Conservation (phyloP, 768 basidiomycete genomes). For the Chlorophyllum brunneum region DNA sequence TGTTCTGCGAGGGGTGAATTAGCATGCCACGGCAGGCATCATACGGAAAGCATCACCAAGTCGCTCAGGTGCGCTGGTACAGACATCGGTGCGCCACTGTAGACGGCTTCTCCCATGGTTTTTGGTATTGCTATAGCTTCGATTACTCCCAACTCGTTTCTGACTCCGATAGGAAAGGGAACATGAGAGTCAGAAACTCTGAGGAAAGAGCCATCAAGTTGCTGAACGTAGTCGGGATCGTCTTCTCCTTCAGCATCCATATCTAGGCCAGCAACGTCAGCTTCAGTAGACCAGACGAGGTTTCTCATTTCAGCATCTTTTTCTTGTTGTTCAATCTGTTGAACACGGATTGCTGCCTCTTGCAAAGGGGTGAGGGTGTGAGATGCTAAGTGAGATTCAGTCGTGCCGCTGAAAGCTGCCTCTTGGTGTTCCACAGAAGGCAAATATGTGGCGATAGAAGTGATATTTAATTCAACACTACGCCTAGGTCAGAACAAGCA, state of each 20-base stretch:
- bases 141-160: slow-evolving; percentile 53
- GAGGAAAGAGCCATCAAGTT: slow-evolving; percentile 33
- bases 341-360: slow-evolving; percentile 47
- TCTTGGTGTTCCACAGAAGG: slow-evolving; percentile 62
- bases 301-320: slow-evolving; percentile 60
- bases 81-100: slow-evolving; percentile 45
- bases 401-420: slow-evolving; percentile 50
- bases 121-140: slow-evolving; percentile 32
- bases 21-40: neutral
- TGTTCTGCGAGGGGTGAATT: slow-evolving; percentile 13
- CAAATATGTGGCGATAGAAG: slow-evolving; percentile 70
- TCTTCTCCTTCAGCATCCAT: slow-evolving; percentile 60
- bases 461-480: slow-evolving; percentile 68
- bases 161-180: slow-evolving; percentile 51
- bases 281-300: slow-evolving; percentile 62
- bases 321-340: slow-evolving; percentile 56
- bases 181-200: slow-evolving; percentile 21
- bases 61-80: slow-evolving; percentile 54
- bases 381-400: slow-evolving; percentile 23
- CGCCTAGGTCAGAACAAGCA: neutral
- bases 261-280: slow-evolving; percentile 45
- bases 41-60: slow-evolving; percentile 37
- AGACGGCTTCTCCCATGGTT: slow-evolving; percentile 40
- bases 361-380: slow-evolving; percentile 51
- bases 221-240: slow-evolving; percentile 40